Percentiles rank a stretch among this genome's conserved stretches.
These are phyloP conservation scores for Acacia crassicarpa DNA, from an alignment of 306 rosid genomes.

Conservation along the genomic window DNA sequence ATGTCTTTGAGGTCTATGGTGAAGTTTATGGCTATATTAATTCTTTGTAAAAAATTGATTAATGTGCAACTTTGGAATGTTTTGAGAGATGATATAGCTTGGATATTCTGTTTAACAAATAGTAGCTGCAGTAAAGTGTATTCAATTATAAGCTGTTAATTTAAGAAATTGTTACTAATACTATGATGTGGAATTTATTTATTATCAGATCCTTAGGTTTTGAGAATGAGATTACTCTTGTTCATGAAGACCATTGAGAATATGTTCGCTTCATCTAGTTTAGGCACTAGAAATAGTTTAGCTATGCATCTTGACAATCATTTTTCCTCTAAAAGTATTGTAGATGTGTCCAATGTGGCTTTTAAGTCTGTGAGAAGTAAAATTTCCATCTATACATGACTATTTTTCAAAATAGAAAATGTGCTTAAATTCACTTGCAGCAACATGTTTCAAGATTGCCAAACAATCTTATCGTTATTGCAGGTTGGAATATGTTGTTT, in stretches of 20 bases:
- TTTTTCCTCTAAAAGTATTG: background rate
- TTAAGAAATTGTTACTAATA: background rate
- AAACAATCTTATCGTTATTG: constrained; percentile 28
- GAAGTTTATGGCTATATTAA: constrained; percentile 25
- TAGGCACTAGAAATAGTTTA: constrained; percentile 4
- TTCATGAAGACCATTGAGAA: constrained; percentile 19
- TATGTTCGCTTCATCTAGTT: constrained; percentile 1
- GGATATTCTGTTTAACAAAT: constrained; percentile 9
- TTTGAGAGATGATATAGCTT: background rate
- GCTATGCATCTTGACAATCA: background rate
- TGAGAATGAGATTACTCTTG: constrained; percentile 11
- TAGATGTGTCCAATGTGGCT: constrained; percentile 5
- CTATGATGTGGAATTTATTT: constrained; percentile 14
- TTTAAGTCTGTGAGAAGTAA: background rate
- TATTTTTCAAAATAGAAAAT: background rate
- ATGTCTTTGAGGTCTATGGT: constrained; percentile 17
- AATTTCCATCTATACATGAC: background rate
- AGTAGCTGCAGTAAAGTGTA: constrained; percentile 8
- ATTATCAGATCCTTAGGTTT: constrained; percentile 27
- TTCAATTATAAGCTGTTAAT: background rate
- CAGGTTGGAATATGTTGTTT: constrained; percentile 95
- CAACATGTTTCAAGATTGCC: constrained; percentile 3
- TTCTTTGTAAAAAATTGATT: constrained; percentile 21
- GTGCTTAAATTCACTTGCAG: constrained; percentile 17
- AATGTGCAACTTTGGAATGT: constrained; percentile 29